A percentile compares a stretch with the other conserved stretches of the same genome.
Conservation (phyloP, 164 flowering plant genomes). For the Sextonia rubra region DNA sequence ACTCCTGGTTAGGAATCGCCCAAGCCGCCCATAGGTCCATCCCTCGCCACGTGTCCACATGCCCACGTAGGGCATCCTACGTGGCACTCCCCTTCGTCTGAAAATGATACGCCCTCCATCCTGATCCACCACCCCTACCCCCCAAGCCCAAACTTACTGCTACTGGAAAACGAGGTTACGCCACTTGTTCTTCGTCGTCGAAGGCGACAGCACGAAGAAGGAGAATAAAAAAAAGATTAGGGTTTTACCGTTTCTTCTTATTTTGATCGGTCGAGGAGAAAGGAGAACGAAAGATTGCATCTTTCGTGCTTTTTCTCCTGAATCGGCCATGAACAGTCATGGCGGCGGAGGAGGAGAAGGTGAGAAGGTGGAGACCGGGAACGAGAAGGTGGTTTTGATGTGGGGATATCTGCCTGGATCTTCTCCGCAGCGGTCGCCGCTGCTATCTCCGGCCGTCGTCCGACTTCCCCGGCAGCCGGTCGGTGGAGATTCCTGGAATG, state of each 20-base stretch:
- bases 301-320: neutral
- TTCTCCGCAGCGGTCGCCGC: slow-evolving; percentile 68
- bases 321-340: slow-evolving; percentile 14
- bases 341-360: slow-evolving; percentile 17
- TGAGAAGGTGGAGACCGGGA: slow-evolving; percentile 12
- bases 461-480: slow-evolving; percentile 36
- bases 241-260: neutral
- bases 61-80: slow-evolving; percentile 50
- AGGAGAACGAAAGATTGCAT: no score
- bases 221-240: neutral
- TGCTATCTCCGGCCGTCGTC: slow-evolving; percentile 59
- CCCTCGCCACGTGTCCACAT: slow-evolving; percentile 40
- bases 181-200: no score
- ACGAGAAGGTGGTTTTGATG: slow-evolving; percentile 54
- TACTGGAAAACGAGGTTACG: neutral
- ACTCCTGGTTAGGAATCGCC: slow-evolving; percentile 49
- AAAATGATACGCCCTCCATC: slow-evolving; percentile 28
- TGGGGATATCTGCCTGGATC: slow-evolving; percentile 98
- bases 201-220: neutral
- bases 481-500: slow-evolving; percentile 52
- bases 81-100: slow-evolving; percentile 47
- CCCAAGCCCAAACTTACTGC: no score
- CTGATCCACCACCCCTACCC: neutral
- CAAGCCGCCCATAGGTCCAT: slow-evolving; percentile 28
- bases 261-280: neutral